A percentile compares a stretch with the other conserved stretches of the same genome.
Conservation (phyloP, 177 flowering plant species). For the Vitis hybrid region DNA sequence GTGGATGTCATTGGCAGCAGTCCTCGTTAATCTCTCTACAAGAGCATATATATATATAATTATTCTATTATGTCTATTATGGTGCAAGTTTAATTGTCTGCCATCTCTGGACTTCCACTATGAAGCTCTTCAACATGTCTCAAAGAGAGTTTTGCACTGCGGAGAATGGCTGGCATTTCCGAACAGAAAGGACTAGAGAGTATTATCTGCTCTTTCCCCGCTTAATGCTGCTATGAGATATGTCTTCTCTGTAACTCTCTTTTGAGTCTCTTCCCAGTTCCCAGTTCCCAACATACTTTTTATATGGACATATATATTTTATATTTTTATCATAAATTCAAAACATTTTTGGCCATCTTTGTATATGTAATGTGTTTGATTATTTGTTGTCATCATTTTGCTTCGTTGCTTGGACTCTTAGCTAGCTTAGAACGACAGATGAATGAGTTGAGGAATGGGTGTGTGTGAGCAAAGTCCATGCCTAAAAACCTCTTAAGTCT, state of each 20-base stretch:
- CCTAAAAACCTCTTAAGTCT: background rate
- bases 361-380: background rate
- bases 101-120: conserved; percentile 12
- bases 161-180: background rate
- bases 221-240: no score
- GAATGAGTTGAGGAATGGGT: background rate
- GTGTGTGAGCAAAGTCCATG: background rate
- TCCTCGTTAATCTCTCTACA: conserved; percentile 9
- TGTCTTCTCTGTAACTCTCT: conserved; percentile 10
- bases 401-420: background rate
- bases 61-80: background rate
- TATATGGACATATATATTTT: conserved; percentile 3
- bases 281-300: background rate
- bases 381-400: background rate
- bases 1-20: conserved; percentile 24
- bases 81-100: background rate
- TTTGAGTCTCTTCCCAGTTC: background rate
- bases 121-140: background rate
- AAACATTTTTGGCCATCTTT: conserved; percentile 13
- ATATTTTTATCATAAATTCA: conserved; percentile 9
- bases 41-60: background rate
- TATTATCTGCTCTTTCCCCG: no score
- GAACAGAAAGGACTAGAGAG: conserved; percentile 3
- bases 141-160: no score
- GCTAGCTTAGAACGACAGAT: background rate